These are phyloP conservation scores for Cinnamomum chago DNA, from an alignment of 164 flowering plant species.

Conservation along the genomic window DNA sequence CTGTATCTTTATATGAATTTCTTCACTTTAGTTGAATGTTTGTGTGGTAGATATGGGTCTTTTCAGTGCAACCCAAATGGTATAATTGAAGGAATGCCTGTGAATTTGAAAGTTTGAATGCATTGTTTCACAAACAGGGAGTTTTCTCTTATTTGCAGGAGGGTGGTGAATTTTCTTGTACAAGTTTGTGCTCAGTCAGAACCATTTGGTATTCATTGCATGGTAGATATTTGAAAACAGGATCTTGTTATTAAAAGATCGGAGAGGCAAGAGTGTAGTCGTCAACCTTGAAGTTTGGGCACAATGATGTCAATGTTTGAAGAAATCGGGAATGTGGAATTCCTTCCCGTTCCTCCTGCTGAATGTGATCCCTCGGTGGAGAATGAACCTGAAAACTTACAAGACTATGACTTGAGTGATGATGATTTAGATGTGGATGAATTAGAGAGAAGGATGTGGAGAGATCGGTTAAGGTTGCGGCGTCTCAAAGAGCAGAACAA, in stretches of 20 bases:
- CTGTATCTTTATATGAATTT: neutral
- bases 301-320: constrained; percentile 26
- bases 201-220: neutral
- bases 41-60: too few relatives aligned
- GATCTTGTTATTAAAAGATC: neutral
- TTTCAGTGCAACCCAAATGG: too few relatives aligned
- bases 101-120: neutral
- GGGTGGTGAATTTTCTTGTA: neutral
- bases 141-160: neutral
- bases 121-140: neutral
- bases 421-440: constrained; percentile 53
- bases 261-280: neutral
- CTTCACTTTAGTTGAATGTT: too few relatives aligned
- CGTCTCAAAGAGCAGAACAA: constrained; percentile 44
- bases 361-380: constrained; percentile 22
- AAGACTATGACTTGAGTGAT: constrained; percentile 41
- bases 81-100: neutral
- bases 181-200: neutral
- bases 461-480: constrained; percentile 35
- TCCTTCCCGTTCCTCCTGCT: constrained; percentile 15
- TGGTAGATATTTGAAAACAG: neutral
- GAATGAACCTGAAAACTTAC: constrained; percentile 32
- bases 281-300: neutral
- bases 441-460: constrained; percentile 53
- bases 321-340: constrained; percentile 28